Conservation (phyloP, 495 filamentous ascomycete species). For the Penicillium macrosclerotiorum region DNA sequence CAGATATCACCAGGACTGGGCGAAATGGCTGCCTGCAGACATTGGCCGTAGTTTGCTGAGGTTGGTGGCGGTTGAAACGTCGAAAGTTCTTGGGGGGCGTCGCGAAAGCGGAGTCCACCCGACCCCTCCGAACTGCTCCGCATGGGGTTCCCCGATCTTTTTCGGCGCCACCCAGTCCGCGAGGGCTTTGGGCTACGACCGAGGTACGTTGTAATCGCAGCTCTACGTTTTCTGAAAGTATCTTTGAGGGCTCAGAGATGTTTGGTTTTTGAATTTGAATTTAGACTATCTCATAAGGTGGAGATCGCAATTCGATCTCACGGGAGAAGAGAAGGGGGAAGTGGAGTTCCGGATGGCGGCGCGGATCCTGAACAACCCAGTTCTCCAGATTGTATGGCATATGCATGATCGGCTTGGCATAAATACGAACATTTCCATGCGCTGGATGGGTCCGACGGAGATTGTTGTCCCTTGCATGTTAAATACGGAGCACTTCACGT, state of each 20-base stretch:
- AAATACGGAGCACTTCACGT: constrained; percentile 5
- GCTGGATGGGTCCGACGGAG: neutral
- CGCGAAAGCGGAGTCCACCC: constrained; percentile 30
- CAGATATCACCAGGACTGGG: constrained; percentile 18
- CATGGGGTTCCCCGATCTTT: constrained; percentile 25
- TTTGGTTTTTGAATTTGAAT: neutral
- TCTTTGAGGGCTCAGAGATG: no score
- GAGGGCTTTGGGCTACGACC: constrained; percentile 6
- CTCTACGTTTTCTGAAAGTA: no score
- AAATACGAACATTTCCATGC: no score
- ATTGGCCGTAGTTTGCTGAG: constrained; percentile 11
- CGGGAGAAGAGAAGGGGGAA: no score
- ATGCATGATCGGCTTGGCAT: neutral
- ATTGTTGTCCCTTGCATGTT: neutral
- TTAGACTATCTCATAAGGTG: neutral
- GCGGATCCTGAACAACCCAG: neutral
- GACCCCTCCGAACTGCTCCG: constrained; percentile 39
- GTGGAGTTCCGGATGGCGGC: neutral
- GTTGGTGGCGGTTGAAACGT: constrained; percentile 11
- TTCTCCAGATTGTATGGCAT: constrained; percentile 2
- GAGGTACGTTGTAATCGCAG: constrained; percentile 9
- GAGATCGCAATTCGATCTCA: neutral
- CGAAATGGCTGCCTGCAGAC: constrained; percentile 36
- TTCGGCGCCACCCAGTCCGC: constrained; percentile 5
- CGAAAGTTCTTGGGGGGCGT: constrained; percentile 20